Percentiles rank a stretch among this genome's conserved stretches.
Evolutionary conservation across 2,329 filamentous ascomycete genomes (phyloP).

Genomic region (Didymella segeticola): DNA sequence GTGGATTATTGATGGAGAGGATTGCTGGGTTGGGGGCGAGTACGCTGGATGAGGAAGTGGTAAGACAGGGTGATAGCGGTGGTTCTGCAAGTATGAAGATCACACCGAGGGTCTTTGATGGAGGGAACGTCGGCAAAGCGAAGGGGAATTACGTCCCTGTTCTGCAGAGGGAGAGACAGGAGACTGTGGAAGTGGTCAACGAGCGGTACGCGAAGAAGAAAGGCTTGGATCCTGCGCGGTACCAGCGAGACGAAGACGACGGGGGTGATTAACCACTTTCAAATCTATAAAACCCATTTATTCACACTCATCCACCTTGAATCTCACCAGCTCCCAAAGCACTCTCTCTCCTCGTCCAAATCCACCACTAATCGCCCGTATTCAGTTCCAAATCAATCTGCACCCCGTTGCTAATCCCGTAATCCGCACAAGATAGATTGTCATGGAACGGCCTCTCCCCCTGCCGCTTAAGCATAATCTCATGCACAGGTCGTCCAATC

Average conservation of each 20-base stretch:
- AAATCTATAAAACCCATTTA: no score
- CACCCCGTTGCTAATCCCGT: conserved; percentile 92
- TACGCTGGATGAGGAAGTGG: conserved; percentile 28
- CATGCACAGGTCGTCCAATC: conserved; percentile 86
- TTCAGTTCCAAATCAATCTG: conserved; percentile 57
- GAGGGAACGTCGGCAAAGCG: conserved; percentile 60
- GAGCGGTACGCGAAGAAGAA: conserved; percentile 63
- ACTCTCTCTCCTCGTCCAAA: neutral
- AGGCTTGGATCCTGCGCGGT: conserved; percentile 45
- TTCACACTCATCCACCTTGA: no score
- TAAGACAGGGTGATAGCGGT: no score
- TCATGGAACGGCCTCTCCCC: conserved; percentile 95
- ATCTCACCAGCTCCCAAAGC: no score
- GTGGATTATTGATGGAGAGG: conserved; percentile 74
- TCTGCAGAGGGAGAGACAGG: conserved; percentile 62
- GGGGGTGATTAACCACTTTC: conserved; percentile 38
- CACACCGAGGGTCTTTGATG: conserved; percentile 64
- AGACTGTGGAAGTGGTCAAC: conserved; percentile 68
- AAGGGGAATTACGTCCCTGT: conserved; percentile 66
- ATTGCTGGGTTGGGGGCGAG: conserved; percentile 53
- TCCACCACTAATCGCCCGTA: conserved; percentile 39
- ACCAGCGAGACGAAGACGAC: conserved; percentile 26
- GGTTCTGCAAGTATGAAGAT: conserved; percentile 22
- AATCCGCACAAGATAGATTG: conserved; percentile 84
- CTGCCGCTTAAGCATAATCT: conserved; percentile 91